A percentile compares a stretch with the other conserved stretches of the same genome.
phyloP scores from a whole-genome alignment of 2,329 filamentous ascomycete species.

The Emmonsia crescens region DNA sequence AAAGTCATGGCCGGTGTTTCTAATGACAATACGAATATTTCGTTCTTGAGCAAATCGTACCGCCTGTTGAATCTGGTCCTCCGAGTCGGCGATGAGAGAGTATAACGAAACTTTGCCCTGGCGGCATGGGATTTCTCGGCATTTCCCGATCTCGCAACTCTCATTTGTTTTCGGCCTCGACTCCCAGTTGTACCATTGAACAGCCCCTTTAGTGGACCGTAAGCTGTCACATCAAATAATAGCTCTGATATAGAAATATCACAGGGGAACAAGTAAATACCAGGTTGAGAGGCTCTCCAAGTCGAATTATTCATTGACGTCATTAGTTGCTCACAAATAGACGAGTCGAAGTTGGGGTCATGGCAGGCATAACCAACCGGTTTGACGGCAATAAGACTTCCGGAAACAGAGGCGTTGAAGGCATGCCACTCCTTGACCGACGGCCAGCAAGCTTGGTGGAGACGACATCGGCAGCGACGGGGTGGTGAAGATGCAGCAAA shows the following conservation, averaged over 20 bases:
- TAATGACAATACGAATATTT: conserved; percentile 35
- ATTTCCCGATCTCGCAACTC: conserved; percentile 16
- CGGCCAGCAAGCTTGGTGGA: conserved; percentile 48
- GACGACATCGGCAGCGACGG: conserved; percentile 30
- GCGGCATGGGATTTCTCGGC: neutral
- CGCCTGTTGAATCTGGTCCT: conserved; percentile 17
- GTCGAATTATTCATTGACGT: conserved; percentile 17
- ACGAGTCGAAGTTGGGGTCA: conserved; percentile 35
- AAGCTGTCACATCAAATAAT: neutral
- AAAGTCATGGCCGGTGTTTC: conserved; percentile 46
- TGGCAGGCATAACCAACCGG: conserved; percentile 47
- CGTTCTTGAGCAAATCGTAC: conserved; percentile 16
- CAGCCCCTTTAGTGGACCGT: conserved; percentile 14
- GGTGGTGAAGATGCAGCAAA: neutral
- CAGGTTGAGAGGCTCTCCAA: conserved; percentile 29
- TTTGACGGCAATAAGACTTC: conserved; percentile 41
- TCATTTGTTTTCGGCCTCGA: conserved; percentile 27
- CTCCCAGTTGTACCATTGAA: conserved; percentile 32
- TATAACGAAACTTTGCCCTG: conserved; percentile 15
- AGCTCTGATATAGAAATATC: neutral
- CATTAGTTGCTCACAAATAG: conserved; percentile 27
- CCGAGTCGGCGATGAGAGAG: conserved; percentile 24
- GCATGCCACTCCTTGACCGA: conserved; percentile 34
- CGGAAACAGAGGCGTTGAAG: conserved; percentile 43
- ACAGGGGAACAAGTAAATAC: neutral